phyloP scores from a whole-genome alignment of 768 basidiomycete genomes.

The Amanita fuliginea region DNA sequence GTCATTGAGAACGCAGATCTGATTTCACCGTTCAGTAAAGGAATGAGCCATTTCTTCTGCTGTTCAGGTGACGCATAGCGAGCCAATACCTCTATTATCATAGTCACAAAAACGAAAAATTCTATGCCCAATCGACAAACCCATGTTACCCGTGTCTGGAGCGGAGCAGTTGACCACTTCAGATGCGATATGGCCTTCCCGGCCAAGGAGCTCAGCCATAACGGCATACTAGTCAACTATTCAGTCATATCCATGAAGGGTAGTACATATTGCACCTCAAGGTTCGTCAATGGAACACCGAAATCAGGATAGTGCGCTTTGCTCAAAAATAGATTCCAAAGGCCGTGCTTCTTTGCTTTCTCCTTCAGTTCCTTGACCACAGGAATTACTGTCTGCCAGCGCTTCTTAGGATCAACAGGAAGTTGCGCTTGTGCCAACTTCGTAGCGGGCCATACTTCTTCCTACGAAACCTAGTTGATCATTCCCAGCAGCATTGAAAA shows the following conservation, averaged over 20 bases:
- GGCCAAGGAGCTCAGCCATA: slow-evolving; percentile 93
- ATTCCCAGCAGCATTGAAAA: not conserved
- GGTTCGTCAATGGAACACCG: slow-evolving; percentile 84
- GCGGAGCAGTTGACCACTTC: slow-evolving; percentile 91
- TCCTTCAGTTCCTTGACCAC: slow-evolving; percentile 76
- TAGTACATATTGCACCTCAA: slow-evolving; percentile 50
- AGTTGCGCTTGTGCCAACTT: slow-evolving; percentile 74
- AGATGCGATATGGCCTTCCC: slow-evolving; percentile 71
- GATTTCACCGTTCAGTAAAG: slow-evolving; percentile 86
- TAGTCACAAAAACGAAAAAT: not conserved
- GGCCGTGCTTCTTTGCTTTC: slow-evolving; percentile 78
- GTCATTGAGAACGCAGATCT: slow-evolving; percentile 97
- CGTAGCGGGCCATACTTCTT: slow-evolving; percentile 78
- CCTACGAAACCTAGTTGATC: slow-evolving; percentile 30
- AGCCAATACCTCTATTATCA: slow-evolving; percentile 78
- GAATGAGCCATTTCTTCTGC: slow-evolving; percentile 81
- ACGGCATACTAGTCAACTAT: slow-evolving; percentile 65
- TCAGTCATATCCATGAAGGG: not conserved
- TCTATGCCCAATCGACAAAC: slow-evolving; percentile 26
- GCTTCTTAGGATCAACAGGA: slow-evolving; percentile 56
- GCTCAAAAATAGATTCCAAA: slow-evolving; percentile 98
- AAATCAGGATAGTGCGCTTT: slow-evolving; percentile 85
- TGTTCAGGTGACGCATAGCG: slow-evolving; percentile 88
- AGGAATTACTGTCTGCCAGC: slow-evolving; percentile 81
- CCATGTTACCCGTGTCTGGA: slow-evolving; percentile 98